These are phyloP conservation scores for Yarrowia deformans DNA, from an alignment of 805 yeast species.

Conservation along the genomic window DNA sequence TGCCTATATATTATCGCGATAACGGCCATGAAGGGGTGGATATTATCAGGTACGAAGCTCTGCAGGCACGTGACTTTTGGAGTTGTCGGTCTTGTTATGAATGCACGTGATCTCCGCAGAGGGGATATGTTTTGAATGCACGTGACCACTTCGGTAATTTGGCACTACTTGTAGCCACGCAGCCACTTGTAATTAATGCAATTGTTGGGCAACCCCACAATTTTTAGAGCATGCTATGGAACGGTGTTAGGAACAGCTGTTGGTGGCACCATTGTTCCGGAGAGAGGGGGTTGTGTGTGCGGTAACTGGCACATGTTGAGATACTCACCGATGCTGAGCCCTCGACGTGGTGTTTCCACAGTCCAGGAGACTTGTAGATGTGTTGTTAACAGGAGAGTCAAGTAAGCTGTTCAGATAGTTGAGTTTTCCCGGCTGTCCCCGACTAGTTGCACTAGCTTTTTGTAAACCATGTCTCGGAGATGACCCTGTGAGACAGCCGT, in stretches of 20 bases:
- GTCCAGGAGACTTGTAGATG: too few species aligned
- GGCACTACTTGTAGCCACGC: too few species aligned
- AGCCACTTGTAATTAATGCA: background rate
- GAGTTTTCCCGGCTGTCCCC: background rate
- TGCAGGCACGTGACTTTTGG: slow-evolving; percentile 4
- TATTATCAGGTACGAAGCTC: background rate
- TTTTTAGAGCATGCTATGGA: background rate
- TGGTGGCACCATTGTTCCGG: slow-evolving; percentile 6
- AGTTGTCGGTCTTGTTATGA: background rate
- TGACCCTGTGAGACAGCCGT: background rate
- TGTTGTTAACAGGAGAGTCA: too few species aligned
- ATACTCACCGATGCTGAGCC: too few species aligned
- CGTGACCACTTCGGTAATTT: slow-evolving; percentile 7
- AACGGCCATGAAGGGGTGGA: background rate
- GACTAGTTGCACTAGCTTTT: background rate
- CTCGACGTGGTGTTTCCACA: too few species aligned
- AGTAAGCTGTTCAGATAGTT: too few species aligned
- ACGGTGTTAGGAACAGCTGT: background rate
- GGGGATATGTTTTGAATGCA: slow-evolving; percentile 22
- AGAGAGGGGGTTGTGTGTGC: background rate
- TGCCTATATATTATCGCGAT: background rate
- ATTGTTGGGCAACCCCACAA: slow-evolving; percentile 35
- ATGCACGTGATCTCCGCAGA: background rate
- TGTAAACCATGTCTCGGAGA: background rate
- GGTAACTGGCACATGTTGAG: too few species aligned